Percentiles rank a stretch among this genome's conserved stretches.
phyloP scores from a whole-genome alignment of 108 stramenopile genomes.

The Cyclostephanos tholiformis region DNA sequence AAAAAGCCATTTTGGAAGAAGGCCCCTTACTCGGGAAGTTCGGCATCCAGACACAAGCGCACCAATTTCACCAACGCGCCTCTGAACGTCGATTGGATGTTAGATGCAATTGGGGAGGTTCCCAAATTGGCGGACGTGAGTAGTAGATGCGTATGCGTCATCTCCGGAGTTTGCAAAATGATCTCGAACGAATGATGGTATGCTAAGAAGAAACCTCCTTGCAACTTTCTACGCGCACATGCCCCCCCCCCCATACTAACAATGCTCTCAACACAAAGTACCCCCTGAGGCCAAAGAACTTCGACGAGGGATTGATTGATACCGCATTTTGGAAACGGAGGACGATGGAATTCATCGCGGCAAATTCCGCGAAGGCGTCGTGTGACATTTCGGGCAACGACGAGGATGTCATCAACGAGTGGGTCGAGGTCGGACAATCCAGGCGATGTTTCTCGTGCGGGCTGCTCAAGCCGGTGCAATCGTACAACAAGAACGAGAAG shows the following conservation, averaged over 20 bases:
- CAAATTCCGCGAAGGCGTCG: not conserved
- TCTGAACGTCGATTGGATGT: not conserved
- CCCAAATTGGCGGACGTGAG: conserved; percentile 4
- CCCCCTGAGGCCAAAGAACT: conserved; percentile 4
- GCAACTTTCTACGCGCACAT: no score
- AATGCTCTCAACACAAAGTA: not conserved
- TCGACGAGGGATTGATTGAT: conserved; percentile 5
- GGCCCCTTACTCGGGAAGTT: conserved; percentile 11
- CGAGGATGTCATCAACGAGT: not conserved
- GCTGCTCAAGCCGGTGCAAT: conserved; percentile 7
- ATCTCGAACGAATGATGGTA: not conserved
- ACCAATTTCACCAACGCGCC: conserved; percentile 16
- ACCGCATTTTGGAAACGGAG: not conserved
- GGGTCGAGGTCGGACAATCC: not conserved
- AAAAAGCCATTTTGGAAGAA: conserved; percentile 21
- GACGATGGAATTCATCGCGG: not conserved
- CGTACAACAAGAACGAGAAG: conserved; percentile 12
- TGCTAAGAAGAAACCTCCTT: no score
- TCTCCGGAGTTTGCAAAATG: no score
- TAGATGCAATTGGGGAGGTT: conserved; percentile 3
- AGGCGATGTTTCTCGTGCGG: conserved; percentile 13
- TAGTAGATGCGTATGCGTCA: no score
- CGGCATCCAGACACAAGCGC: conserved; percentile 8
- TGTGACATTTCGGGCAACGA: not conserved
- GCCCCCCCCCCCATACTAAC: no score